These are phyloP conservation scores for Cicer judaicum DNA, from an alignment of 306 rosid species.

Conservation along the genomic window DNA sequence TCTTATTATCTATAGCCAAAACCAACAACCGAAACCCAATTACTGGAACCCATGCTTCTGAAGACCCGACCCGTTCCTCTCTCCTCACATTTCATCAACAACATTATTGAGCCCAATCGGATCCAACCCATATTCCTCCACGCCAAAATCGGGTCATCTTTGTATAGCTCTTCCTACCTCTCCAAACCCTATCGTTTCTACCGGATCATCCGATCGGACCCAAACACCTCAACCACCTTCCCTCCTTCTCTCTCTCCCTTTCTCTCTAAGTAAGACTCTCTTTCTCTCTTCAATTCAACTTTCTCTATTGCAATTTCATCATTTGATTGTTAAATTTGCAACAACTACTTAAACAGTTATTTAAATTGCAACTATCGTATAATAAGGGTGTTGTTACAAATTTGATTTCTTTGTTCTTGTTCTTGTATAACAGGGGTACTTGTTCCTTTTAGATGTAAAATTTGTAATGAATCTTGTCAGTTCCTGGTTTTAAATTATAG, in stretches of 20 bases:
- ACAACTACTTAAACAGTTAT: not conserved
- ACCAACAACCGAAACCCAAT: not conserved
- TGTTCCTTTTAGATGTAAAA: not conserved
- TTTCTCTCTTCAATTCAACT: constrained; percentile 10
- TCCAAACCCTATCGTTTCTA: constrained; percentile 29
- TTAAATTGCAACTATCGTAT: not conserved
- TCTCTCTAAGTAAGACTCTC: constrained; percentile 2
- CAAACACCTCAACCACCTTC: not conserved
- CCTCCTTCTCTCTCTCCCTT: not conserved
- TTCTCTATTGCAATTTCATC: not conserved
- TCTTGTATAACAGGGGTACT: not conserved
- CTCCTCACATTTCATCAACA: not conserved
- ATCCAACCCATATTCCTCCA: constrained; percentile 13
- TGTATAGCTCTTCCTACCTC: not conserved
- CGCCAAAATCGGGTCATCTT: constrained; percentile 5
- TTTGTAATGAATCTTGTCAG: not conserved
- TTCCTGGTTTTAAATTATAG: not conserved
- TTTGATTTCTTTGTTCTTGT: not conserved
- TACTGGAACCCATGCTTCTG: not conserved
- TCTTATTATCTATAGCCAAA: too few species aligned
- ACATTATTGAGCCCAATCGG: constrained; percentile 5
- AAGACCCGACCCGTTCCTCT: constrained; percentile 6
- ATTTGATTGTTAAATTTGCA: constrained; percentile 5
- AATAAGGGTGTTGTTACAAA: not conserved
- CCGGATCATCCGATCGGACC: constrained; percentile 25